A percentile compares a stretch with the other conserved stretches of the same genome.
Evolutionary conservation across 345 rosid genomes (phyloP).

Genomic region (Brassica incana): DNA sequence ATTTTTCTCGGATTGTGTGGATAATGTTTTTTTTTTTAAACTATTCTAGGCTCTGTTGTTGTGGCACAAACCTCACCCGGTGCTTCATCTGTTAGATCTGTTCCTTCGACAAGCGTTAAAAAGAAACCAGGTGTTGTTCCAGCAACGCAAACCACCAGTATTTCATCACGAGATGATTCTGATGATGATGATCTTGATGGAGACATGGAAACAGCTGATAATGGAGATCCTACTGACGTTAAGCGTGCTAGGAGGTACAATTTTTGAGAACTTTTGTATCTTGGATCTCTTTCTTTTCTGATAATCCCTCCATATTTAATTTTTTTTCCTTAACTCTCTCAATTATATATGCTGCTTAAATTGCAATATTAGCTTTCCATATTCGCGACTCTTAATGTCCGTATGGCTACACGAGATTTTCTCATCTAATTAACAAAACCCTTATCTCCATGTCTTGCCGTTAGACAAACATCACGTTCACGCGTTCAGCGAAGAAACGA

Average conservation of each 20-base stretch:
- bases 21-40: background rate
- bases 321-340: too few species aligned
- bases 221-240: constrained; percentile 56
- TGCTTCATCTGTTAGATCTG: constrained; percentile 30
- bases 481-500: too few species aligned
- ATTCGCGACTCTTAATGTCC: too few species aligned
- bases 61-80: constrained; percentile 32
- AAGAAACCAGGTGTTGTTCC: constrained; percentile 48
- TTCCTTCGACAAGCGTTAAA: constrained; percentile 43
- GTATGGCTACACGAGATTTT: too few species aligned
- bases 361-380: too few species aligned
- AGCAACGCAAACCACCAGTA: constrained; percentile 72
- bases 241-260: constrained; percentile 74
- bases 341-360: too few species aligned
- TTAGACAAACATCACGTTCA: too few species aligned
- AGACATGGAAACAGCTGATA: constrained; percentile 47
- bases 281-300: background rate
- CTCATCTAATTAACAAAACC: too few species aligned
- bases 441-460: too few species aligned
- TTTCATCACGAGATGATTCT: constrained; percentile 88
- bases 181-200: constrained; percentile 89
- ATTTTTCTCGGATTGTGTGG: background rate
- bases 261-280: background rate
- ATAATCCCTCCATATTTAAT: background rate
- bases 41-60: constrained; percentile 30